Evolutionary conservation across 306 rosid species (phyloP).

Genomic region (Lagenaria siceraria): DNA sequence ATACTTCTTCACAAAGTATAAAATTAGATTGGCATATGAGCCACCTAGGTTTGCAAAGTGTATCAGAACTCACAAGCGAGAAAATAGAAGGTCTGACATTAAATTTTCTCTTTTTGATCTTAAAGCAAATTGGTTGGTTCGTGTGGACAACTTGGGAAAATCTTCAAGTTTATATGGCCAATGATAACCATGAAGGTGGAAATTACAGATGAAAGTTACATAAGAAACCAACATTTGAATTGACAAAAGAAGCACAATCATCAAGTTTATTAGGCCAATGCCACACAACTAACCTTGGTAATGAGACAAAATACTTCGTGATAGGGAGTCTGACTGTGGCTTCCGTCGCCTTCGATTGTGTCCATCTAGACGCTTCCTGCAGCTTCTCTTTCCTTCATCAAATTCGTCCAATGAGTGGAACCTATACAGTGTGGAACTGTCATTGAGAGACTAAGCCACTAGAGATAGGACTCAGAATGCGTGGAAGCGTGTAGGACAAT

Average conservation of each 20-base stretch:
- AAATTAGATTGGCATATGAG: neutral
- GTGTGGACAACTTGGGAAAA: neutral
- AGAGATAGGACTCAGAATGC: neutral
- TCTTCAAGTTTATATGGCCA: neutral
- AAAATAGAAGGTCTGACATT: neutral
- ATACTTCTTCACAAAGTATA: neutral
- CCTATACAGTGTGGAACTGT: constrained; percentile 19
- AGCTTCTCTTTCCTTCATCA: constrained; percentile 97
- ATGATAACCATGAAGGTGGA: neutral
- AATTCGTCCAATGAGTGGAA: constrained; percentile 90
- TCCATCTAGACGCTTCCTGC: constrained; percentile 93
- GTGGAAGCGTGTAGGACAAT: neutral
- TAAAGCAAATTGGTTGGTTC: neutral
- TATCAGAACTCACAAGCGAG: neutral
- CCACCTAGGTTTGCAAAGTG: neutral
- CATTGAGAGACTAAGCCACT: neutral
- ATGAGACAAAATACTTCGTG: constrained; percentile 41
- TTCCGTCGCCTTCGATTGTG: constrained; percentile 93
- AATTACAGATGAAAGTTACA: neutral
- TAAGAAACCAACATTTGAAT: neutral
- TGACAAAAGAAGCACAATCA: neutral
- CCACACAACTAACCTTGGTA: constrained; percentile 50
- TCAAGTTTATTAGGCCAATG: neutral
- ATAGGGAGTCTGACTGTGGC: constrained; percentile 62
- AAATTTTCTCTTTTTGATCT: neutral